Evolutionary conservation across 225 moss, liverwort and hornwort species (phyloP).

Genomic region (Neckera pumila): DNA sequence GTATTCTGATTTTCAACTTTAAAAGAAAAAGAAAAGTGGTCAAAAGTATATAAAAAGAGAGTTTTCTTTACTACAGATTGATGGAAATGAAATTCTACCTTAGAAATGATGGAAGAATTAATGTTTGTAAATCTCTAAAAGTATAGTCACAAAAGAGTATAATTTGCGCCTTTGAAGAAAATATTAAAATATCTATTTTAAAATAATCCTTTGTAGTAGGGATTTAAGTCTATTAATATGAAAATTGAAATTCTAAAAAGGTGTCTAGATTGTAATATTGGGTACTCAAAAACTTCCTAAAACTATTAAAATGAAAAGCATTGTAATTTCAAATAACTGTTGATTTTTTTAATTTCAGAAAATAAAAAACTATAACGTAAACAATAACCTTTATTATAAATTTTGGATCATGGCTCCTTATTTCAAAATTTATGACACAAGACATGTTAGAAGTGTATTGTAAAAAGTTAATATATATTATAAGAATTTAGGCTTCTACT

Average conservation of each 20-base stretch:
- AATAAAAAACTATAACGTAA: too few relatives aligned
- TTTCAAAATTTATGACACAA: not conserved
- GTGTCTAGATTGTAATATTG: not conserved
- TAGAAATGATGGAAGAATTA: not conserved
- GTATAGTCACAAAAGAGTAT: not conserved
- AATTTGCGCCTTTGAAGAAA: not conserved
- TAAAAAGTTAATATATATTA: too few relatives aligned
- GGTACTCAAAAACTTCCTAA: not conserved
- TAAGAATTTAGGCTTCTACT: too few relatives aligned
- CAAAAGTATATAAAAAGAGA: not conserved
- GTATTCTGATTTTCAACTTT: not conserved
- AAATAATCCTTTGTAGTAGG: accelerated
- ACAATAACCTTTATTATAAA: not conserved
- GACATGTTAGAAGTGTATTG: accelerated
- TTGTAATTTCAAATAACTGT: not conserved
- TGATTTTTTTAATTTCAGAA: too few relatives aligned
- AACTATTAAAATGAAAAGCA: not conserved
- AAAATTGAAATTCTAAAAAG: not conserved
- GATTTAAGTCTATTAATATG: accelerated
- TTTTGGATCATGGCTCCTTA: too few relatives aligned
- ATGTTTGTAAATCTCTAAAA: not conserved
- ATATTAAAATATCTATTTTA: not conserved
- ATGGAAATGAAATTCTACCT: not conserved
- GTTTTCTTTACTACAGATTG: not conserved
- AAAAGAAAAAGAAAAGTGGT: not conserved